phyloP scores from a whole-genome alignment of 192 early-diverging fungal species.

The Rhizophagus sp. region DNA sequence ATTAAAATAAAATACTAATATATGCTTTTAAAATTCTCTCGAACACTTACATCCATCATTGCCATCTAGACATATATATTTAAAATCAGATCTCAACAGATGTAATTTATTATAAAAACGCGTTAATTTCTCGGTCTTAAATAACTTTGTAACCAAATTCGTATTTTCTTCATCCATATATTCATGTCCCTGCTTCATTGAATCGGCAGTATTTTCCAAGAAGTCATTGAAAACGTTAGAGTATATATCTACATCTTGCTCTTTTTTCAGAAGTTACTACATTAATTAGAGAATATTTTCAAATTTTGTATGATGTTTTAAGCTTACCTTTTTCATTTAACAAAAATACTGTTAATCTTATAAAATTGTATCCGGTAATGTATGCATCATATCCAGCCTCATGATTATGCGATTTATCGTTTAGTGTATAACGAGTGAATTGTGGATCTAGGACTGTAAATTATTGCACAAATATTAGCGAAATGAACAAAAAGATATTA shows the following conservation, averaged over 20 bases:
- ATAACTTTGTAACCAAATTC: background rate
- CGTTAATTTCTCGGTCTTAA: slow-evolving; percentile 28
- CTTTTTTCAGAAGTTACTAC: background rate
- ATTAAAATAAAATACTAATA: background rate
- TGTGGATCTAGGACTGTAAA: slow-evolving; percentile 48
- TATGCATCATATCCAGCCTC: slow-evolving; percentile 95
- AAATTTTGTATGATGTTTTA: too few species aligned
- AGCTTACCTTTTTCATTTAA: slow-evolving; percentile 38
- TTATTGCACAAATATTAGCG: background rate
- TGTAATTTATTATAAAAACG: slow-evolving; percentile 60
- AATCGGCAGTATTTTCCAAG: background rate
- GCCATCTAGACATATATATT: slow-evolving; percentile 59
- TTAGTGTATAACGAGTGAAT: slow-evolving; percentile 48
- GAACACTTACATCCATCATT: slow-evolving; percentile 35
- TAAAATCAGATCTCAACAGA: slow-evolving; percentile 67
- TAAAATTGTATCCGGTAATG: slow-evolving; percentile 80
- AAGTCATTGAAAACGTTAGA: background rate
- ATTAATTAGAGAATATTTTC: background rate
- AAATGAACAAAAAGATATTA: background rate
- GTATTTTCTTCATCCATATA: background rate
- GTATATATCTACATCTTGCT: background rate
- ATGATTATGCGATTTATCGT: slow-evolving; percentile 59
- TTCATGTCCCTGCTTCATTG: slow-evolving; percentile 2
- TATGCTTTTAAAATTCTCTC: background rate
- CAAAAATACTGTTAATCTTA: slow-evolving; percentile 61